phyloP scores from a whole-genome alignment of 2,329 filamentous ascomycete genomes.

The Fusarium albidum region DNA sequence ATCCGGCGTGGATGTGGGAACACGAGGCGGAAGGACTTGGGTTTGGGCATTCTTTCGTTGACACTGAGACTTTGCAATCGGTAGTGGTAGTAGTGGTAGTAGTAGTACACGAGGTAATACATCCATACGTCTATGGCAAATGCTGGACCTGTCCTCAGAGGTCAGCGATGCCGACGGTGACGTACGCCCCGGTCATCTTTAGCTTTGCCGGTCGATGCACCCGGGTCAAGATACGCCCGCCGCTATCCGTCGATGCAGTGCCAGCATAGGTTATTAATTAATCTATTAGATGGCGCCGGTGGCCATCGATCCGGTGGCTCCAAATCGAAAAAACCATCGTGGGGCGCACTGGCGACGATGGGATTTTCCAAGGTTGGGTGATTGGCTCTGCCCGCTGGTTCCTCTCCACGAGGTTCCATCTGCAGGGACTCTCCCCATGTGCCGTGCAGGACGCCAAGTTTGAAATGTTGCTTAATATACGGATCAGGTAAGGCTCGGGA shows the following conservation, averaged over 20 bases:
- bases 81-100: no score
- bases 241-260: constrained; percentile 4
- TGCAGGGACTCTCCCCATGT: constrained; percentile 33
- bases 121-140: no score
- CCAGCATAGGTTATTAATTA: no score
- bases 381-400: background rate
- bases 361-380: background rate
- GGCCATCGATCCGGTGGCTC: constrained; percentile 3
- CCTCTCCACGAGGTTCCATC: constrained; percentile 5
- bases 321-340: constrained; percentile 3
- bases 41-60: background rate
- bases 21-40: constrained; percentile 4
- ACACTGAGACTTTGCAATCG: no score
- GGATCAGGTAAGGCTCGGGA: constrained; percentile 32
- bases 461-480: constrained; percentile 30
- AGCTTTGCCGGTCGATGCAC: background rate
- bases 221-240: constrained; percentile 7
- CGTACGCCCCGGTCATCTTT: background rate
- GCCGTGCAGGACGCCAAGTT: constrained; percentile 29
- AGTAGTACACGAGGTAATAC: no score
- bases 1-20: constrained; percentile 18
- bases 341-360: background rate
- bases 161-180: background rate
- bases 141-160: background rate
- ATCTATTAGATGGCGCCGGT: no score